Evolutionary conservation across 2,329 filamentous ascomycete species (phyloP), one percentile per base, ranked within the genome.

Genomic region (Alternaria ethzedia): DNA sequence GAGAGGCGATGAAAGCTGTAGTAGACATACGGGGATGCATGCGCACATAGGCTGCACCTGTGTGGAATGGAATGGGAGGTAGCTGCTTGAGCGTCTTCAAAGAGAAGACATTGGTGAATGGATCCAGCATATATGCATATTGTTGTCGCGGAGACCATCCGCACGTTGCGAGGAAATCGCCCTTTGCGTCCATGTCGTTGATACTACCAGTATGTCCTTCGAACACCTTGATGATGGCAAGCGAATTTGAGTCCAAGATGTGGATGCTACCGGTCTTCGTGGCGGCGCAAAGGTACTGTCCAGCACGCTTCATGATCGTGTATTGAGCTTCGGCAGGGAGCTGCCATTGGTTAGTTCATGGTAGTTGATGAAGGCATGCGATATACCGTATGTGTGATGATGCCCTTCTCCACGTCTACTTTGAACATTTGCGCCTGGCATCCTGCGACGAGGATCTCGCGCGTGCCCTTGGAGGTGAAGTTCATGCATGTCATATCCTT

Each of bases 21-120:
- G 96, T 97, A 20, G 94, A 91, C 87, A 99, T 92, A 72, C 94
- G 91, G 1, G 96, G 96, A 78, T 99, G 96, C 91, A 99, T 96
- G 62, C 96, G 90, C 45, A 97, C 94, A 82, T 94, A 97, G 36
- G 96, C 95, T 41, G 95, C 96, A 10, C 96, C 94, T 3, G 94
- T 91, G 61, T 96, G 95, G 63, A 90, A 99, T 0, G 96, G 93
- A 45, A 99, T 95, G 0, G 96, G 96, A 5, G 93, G 91, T 76
- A 97, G 88, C 21, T 94, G 93, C 17, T 89, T 87, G 83, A 97
- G 87, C 49, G 93, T 96, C 81, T 97, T 97, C 50, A 99, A 86
- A 75, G 98, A 95, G 75, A 97, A 98, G 32, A 98, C 94, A 71
- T 97, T 97, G 63, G 97, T 93, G 62, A 98, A 90, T 0, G 94